Conservation (phyloP, 495 filamentous ascomycete species). For the Xylaria sp. region DNA sequence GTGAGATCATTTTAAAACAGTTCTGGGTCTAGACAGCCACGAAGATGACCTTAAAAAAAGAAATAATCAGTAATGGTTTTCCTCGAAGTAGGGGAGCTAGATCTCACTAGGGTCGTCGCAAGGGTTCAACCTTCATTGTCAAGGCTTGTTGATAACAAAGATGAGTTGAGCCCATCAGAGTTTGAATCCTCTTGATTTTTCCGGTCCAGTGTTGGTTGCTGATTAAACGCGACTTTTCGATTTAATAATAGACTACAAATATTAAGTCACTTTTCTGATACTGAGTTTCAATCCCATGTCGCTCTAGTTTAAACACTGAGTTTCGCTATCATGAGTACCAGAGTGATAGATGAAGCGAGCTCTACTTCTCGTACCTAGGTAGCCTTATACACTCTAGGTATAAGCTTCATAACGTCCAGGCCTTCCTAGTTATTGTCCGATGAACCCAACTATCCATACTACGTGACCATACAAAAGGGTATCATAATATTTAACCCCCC, state of each 20-base stretch:
- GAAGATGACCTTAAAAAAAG: too few species aligned
- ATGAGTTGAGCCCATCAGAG: neutral
- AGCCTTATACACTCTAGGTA: too few species aligned
- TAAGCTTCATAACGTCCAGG: neutral
- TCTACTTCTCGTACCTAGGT: neutral
- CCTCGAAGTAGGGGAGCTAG: neutral
- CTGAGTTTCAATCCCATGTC: neutral
- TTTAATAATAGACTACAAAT: neutral
- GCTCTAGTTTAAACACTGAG: neutral
- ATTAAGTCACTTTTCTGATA: neutral
- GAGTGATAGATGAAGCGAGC: neutral
- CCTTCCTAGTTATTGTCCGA: too few species aligned
- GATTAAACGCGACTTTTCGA: neutral
- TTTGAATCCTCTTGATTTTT: neutral
- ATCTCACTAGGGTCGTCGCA: neutral
- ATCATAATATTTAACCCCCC: neutral
- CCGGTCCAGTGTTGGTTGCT: neutral
- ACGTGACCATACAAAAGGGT: conserved; percentile 7
- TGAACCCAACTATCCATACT: neutral
- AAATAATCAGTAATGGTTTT: too few species aligned
- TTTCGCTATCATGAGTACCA: neutral
- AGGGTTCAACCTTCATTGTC: neutral
- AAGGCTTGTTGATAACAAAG: neutral
- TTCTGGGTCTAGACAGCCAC: neutral
- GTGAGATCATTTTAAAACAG: neutral